Evolutionary conservation across 139 green algal species (phyloP).

Genomic region (Spirogloea muscicola): DNA sequence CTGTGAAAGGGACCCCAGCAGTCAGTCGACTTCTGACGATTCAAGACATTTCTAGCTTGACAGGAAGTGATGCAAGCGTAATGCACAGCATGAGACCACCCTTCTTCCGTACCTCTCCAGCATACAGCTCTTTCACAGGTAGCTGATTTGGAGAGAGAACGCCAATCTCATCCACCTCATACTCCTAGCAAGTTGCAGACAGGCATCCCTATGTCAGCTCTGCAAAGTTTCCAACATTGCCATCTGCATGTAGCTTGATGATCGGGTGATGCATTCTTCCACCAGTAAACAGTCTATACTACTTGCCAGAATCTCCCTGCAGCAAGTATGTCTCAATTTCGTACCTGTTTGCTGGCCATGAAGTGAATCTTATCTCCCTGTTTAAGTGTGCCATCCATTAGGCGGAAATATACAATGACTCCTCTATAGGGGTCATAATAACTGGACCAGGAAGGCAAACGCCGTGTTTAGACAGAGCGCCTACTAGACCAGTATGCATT

Average conservation of each 20-base stretch:
- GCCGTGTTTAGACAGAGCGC: too few relatives aligned
- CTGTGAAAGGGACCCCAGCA: not conserved
- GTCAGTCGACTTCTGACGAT: not conserved
- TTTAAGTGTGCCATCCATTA: constrained; percentile 76
- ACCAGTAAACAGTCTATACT: too few relatives aligned
- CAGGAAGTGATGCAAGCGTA: not conserved
- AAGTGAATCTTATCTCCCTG: constrained; percentile 71
- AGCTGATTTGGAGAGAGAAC: constrained; percentile 79
- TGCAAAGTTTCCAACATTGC: too few relatives aligned
- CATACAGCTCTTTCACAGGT: constrained; percentile 77
- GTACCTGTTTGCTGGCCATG: constrained; percentile 47
- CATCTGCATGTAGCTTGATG: too few relatives aligned
- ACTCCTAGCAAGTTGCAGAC: constrained; percentile 83
- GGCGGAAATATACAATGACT: constrained; percentile 78
- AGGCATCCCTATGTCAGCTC: not conserved
- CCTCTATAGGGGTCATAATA: constrained; percentile 93
- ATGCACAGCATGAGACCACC: not conserved
- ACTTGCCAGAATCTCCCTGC: too few relatives aligned
- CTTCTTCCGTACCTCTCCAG: constrained; percentile 64
- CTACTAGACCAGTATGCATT: too few relatives aligned
- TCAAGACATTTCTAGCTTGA: not conserved
- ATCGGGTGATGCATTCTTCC: too few relatives aligned
- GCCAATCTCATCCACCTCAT: constrained; percentile 84
- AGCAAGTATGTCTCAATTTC: too few relatives aligned
- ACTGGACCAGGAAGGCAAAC: too few relatives aligned